Evolutionary conservation across 2,329 filamentous ascomycete genomes (phyloP).

Genomic region (Arthrobotrys pseudoclavata): DNA sequence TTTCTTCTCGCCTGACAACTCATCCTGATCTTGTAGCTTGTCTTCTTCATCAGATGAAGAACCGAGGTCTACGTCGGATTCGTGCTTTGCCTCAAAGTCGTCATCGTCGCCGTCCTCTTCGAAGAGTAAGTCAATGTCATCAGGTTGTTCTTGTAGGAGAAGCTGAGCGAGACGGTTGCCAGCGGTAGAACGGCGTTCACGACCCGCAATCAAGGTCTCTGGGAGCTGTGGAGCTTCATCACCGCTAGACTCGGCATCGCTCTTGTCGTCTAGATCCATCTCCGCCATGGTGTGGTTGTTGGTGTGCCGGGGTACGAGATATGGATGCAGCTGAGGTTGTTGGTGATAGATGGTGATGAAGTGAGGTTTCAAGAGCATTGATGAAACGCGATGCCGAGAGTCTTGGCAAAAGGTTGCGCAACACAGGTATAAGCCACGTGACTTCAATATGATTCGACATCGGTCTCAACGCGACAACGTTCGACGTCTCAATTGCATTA

Average conservation of each 20-base stretch:
- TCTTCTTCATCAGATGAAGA: slow-evolving; percentile 88
- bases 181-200: slow-evolving; percentile 82
- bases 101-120: slow-evolving; percentile 77
- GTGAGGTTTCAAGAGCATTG: neutral
- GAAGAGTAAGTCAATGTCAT: slow-evolving; percentile 79
- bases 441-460: neutral
- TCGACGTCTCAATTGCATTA: neutral
- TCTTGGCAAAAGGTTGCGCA: slow-evolving; percentile 25
- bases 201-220: slow-evolving; percentile 80
- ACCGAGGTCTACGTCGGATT: slow-evolving; percentile 85
- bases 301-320: neutral
- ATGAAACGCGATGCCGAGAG: slow-evolving; percentile 33
- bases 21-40: slow-evolving; percentile 75
- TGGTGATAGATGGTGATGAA: neutral
- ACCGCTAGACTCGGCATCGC: slow-evolving; percentile 36
- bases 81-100: slow-evolving; percentile 78
- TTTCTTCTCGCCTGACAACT: slow-evolving; percentile 88
- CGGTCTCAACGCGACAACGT: neutral
- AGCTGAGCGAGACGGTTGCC: slow-evolving; percentile 86
- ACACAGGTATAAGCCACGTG: slow-evolving; percentile 3
- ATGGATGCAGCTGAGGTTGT: neutral
- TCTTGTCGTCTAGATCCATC: slow-evolving; percentile 53
- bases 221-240: slow-evolving; percentile 64
- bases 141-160: slow-evolving; percentile 78
- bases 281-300: slow-evolving; percentile 25